Base-by-base conservation (phyloP, 352 stramenopile genomes). In the Paralagenidium karlingii region DNA sequence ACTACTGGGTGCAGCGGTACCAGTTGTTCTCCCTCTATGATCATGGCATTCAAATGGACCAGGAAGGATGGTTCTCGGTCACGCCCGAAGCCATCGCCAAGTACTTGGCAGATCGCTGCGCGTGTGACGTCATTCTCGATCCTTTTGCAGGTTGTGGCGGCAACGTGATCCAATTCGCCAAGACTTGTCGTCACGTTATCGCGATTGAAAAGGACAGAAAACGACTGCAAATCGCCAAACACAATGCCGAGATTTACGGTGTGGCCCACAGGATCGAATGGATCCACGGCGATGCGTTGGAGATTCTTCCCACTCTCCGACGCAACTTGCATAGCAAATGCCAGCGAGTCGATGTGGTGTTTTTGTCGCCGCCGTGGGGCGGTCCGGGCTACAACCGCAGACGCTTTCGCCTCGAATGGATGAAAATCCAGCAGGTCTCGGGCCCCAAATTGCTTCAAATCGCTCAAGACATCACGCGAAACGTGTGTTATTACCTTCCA, bases 61-160 rank as follows among this genome's bases (percentile, higher is more conserved):
- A 84, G 15, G 87, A 96, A 60, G 90, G 82, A 28, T 96, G 86
- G 85, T 97, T 92, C 60, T 94, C 76, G 40, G 80, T 97, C 4
- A 96, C 87, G 0, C 89, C 89, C 19, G 77, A 97, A 62, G 58
- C 58, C 7, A 92, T 97, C 34, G 82, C 87, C 12, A 56, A 81
- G 38, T 60, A 96, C 40, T 86, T 94, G 40, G 87, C 87, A 1
- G 49, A 60, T 49, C 80, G 87, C 9, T 66, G 81, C 13, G 45
- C 56, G 13, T 91, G 75, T 40, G 77, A 91, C 44, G 54, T 95
- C 19, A 63, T 96, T 1, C 65, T 97, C 6, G 89, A 97, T 39
- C 71, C 82, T 12, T 97, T 97, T 47, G 77, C 84, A 13, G 89
- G 89, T 3, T 96, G 85, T 39, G 89, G 89, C 9, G 89, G 89